phyloP scores from a whole-genome alignment of 306 rosid genomes.

The Alnus glutinosa region DNA sequence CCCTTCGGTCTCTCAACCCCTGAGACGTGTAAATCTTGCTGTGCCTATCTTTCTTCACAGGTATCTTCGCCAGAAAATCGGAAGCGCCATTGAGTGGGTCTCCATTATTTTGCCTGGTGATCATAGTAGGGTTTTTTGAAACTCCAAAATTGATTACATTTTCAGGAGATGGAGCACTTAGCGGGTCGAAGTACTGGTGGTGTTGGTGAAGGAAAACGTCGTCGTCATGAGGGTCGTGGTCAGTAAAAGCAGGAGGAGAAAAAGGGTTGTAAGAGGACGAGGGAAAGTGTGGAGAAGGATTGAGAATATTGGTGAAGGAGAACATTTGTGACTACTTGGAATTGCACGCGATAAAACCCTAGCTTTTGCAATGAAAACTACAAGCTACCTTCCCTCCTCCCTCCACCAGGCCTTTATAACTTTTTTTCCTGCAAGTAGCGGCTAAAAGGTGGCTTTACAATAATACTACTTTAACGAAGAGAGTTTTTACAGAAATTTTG shows the following conservation, averaged over 20 bases:
- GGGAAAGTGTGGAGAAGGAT: constrained; percentile 55
- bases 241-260: constrained; percentile 31
- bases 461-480: background rate
- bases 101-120: constrained; percentile 23
- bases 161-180: constrained; percentile 37
- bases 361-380: constrained; percentile 33
- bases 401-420: constrained; percentile 18
- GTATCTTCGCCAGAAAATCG: constrained; percentile 33
- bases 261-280: constrained; percentile 37
- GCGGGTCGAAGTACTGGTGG: constrained; percentile 42
- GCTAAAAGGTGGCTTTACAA: constrained; percentile 8
- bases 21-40: constrained; percentile 95
- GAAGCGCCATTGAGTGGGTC: constrained; percentile 28
- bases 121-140: too few species aligned
- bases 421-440: background rate
- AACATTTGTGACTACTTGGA: constrained; percentile 46
- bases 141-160: constrained; percentile 9
- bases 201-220: constrained; percentile 30
- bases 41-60: constrained; percentile 72
- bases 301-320: constrained; percentile 43
- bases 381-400: constrained; percentile 27
- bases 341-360: constrained; percentile 39
- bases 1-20: constrained; percentile 86
- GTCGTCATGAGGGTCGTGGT: constrained; percentile 34
- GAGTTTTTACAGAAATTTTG: too few species aligned